A percentile compares a stretch with the other conserved stretches of the same genome.
Conservation (phyloP, 768 basidiomycete genomes). For the Coprinopsis marcescibilis region DNA sequence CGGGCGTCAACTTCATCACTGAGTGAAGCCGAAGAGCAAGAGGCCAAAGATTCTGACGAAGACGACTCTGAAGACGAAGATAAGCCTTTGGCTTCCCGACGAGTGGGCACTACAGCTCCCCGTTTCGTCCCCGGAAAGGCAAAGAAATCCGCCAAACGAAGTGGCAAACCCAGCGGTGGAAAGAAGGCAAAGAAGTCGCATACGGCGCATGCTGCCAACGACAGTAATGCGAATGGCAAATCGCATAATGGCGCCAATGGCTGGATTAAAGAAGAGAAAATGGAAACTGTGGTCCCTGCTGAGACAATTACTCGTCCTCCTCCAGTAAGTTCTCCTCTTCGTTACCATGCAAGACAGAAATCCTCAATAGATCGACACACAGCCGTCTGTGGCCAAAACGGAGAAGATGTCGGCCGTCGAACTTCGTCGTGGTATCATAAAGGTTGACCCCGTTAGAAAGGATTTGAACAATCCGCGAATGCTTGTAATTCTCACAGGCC, state of each 20-base stretch:
- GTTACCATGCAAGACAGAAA: no score
- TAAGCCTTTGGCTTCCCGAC: conserved; percentile 40
- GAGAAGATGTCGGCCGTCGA: conserved; percentile 81
- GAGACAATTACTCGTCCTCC: conserved; percentile 1
- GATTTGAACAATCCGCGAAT: conserved; percentile 72
- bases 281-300: conserved; percentile 38
- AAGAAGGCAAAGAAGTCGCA: conserved; percentile 11
- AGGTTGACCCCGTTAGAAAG: conserved; percentile 80
- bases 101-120: conserved; percentile 16
- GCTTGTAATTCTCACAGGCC: conserved; percentile 82
- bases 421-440: conserved; percentile 76
- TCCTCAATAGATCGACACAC: conserved; percentile 25
- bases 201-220: neutral
- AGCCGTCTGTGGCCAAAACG: conserved; percentile 39
- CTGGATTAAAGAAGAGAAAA: conserved; percentile 18
- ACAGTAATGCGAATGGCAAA: neutral
- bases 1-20: conserved; percentile 42
- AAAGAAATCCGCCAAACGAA: conserved; percentile 33
- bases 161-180: conserved; percentile 34
- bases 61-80: conserved; percentile 47
- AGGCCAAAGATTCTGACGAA: conserved; percentile 44
- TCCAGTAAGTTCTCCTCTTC: neutral
- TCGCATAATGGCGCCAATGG: neutral
- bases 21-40: conserved; percentile 46
- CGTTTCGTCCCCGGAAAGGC: conserved; percentile 6